Base-by-base conservation (phyloP, 306 rosid species). In the Cucurbita argyrosperma region DNA sequence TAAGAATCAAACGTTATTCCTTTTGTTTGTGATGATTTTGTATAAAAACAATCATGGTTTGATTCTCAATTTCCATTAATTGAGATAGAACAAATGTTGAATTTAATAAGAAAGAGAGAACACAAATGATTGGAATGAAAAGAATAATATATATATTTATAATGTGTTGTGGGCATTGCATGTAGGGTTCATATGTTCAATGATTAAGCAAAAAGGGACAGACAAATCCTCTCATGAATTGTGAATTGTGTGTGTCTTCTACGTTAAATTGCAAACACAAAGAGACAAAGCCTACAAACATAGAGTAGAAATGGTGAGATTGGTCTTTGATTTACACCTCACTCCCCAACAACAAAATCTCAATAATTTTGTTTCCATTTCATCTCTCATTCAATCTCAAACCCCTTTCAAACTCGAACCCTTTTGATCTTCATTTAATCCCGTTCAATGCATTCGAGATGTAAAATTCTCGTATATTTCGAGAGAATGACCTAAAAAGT, bases 301-400 rank as follows among this genome's bases (percentile, higher is more conserved):
- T 82, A 86, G 93, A 87, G 88, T 68, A 26, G 57, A 60, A 67
- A 69, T 47, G n/a, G 5, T 70, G 75, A 53, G 77, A 26, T 72
- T 76, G 88, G 74, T 84, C 77, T 85, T 85, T 75, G 72, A 14
- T 47, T 70, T 70, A 51, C 73, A 68, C 42, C 78, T 23, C 52
- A 80, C 54, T 70, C 59, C 74, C 82, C 90, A 88, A 85, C 90
- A 87, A 76, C 84, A 83, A 84, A 88, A 87, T 85, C 84, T 79
- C 69, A 84, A 87, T 85, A 88, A 35, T 76, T 67, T 80, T 76
- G 84, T 80, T 80, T 77, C 81, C 75, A 13, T 74, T 47, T 68
- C 19, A 49, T 21, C 74, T 23, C 49, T 68, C 74, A 68, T 40
- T 64, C 42, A 30, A 62, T 40, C 50, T 39, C 4, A 1, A 14